Evolutionary conservation across 164 flowering plant species (phyloP).

Genomic region (Houttuynia cordata): DNA sequence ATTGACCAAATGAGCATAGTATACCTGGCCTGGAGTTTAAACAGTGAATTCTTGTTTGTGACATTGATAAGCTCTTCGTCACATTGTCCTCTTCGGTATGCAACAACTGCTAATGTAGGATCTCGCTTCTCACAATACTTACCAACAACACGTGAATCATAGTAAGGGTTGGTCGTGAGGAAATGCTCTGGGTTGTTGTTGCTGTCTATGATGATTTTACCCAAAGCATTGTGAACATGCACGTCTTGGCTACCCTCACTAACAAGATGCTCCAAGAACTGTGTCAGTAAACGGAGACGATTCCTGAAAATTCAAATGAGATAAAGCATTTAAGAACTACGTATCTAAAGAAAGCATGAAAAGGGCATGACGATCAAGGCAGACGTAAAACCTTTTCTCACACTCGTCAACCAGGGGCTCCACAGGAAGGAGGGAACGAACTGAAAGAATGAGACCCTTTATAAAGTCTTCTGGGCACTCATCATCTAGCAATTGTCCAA

Average conservation of each 20-base stretch:
- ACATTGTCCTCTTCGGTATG: conserved; percentile 96
- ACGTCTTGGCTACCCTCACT: conserved; percentile 99
- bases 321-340: background rate
- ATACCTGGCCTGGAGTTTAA: conserved; percentile 95
- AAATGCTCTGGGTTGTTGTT: conserved; percentile 98
- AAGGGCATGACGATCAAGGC: background rate
- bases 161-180: conserved; percentile 96
- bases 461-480: conserved; percentile 99
- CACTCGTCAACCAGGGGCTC: conserved; percentile 98
- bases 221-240: conserved; percentile 99
- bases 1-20: background rate
- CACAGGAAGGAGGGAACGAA: conserved; percentile 86
- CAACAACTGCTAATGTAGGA: conserved; percentile 98
- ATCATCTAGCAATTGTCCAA: conserved; percentile 96
- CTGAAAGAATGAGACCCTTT: conserved; percentile 61
- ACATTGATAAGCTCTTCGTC: conserved; percentile 97
- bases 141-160: conserved; percentile 98
- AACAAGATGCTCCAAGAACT: conserved; percentile 98
- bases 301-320: conserved; percentile 43
- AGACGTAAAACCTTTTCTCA: conserved; percentile 62
- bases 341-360: conserved; percentile 5
- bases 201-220: conserved; percentile 98
- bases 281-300: conserved; percentile 92
- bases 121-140: conserved; percentile 99
- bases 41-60: conserved; percentile 90